phyloP scores from a whole-genome alignment of 2,329 filamentous ascomycete genomes.

The Colletotrichum godetiae region DNA sequence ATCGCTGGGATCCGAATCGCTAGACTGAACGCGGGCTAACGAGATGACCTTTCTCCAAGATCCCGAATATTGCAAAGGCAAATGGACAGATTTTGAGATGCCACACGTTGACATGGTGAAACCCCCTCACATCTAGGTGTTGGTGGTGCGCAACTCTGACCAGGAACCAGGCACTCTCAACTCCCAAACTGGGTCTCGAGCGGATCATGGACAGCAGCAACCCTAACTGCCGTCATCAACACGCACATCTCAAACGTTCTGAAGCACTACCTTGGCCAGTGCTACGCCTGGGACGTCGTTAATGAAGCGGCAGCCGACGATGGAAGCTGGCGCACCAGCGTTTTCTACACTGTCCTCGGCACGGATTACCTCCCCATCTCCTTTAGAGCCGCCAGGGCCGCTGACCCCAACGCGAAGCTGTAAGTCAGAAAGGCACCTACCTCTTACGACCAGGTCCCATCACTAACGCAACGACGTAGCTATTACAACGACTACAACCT shows the following conservation, averaged over 20 bases:
- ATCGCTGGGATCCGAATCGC: too few species aligned
- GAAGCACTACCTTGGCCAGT: constrained; percentile 56
- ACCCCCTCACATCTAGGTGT: constrained; percentile 31
- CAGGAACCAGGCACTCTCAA: constrained; percentile 35
- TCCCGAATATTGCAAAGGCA: constrained; percentile 58
- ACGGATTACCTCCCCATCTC: constrained; percentile 61
- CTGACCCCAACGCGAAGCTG: constrained; percentile 59
- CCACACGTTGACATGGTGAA: constrained; percentile 68
- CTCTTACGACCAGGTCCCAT: neutral
- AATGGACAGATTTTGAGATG: constrained; percentile 68
- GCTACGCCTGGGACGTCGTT: constrained; percentile 63
- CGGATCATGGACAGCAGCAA: constrained; percentile 30
- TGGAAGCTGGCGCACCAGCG: constrained; percentile 55
- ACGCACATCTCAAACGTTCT: constrained; percentile 62
- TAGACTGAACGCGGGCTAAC: neutral
- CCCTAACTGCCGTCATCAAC: constrained; percentile 53
- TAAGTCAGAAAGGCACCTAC: constrained; percentile 46
- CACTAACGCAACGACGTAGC: neutral
- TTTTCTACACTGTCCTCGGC: constrained; percentile 62
- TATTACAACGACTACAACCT: constrained; percentile 73
- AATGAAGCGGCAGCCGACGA: constrained; percentile 60
- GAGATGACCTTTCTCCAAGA: constrained; percentile 18
- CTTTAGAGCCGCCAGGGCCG: constrained; percentile 58
- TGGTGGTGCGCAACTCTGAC: constrained; percentile 7
- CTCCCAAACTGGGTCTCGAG: constrained; percentile 40